Evolutionary conservation across 2,329 filamentous ascomycete genomes (phyloP).

Genomic region (Exophiala sideris): DNA sequence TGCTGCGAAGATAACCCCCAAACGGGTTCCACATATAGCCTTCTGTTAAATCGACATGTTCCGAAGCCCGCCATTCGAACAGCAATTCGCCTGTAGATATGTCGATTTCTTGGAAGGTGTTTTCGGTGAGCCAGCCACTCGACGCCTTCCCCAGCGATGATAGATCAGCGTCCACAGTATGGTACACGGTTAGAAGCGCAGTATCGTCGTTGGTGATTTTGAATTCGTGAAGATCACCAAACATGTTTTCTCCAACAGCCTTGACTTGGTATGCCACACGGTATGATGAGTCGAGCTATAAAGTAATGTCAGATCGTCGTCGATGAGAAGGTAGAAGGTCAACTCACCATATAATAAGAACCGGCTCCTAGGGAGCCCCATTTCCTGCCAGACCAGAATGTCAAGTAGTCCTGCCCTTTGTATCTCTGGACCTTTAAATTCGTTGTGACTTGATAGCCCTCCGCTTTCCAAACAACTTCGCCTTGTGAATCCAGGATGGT

Average conservation of each 20-base stretch:
- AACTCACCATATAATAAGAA: slow-evolving; percentile 44
- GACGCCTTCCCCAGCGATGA: slow-evolving; percentile 29
- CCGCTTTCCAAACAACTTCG: slow-evolving; percentile 46
- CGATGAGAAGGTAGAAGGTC: slow-evolving; percentile 25
- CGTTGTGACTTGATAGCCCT: slow-evolving; percentile 38
- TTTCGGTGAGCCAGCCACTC: slow-evolving; percentile 41
- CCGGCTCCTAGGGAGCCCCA: slow-evolving; percentile 49
- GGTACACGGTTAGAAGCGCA: slow-evolving; percentile 23
- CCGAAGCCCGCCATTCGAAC: slow-evolving; percentile 48
- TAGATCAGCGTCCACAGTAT: slow-evolving; percentile 16
- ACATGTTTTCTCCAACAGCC: slow-evolving; percentile 17
- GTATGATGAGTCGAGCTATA: slow-evolving; percentile 25
- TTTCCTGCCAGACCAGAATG: slow-evolving; percentile 50
- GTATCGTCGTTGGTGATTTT: slow-evolving; percentile 20
- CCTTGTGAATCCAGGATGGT: slow-evolving; percentile 46
- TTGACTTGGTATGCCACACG: slow-evolving; percentile 17
- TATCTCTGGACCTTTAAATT: slow-evolving; percentile 46
- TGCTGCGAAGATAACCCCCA: slow-evolving; percentile 14
- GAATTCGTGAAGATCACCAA: slow-evolving; percentile 28
- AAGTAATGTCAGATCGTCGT: neutral
- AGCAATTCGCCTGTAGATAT: slow-evolving; percentile 43
- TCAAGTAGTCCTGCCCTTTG: slow-evolving; percentile 44
- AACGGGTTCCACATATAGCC: slow-evolving; percentile 17
- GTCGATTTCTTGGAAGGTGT: slow-evolving; percentile 46
- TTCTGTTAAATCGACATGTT: slow-evolving; percentile 38